Percentiles rank a stretch among this genome's conserved stretches.
phyloP scores from a whole-genome alignment of 371 early-diverging fungal genomes.

The Catenaria anguillulae region DNA sequence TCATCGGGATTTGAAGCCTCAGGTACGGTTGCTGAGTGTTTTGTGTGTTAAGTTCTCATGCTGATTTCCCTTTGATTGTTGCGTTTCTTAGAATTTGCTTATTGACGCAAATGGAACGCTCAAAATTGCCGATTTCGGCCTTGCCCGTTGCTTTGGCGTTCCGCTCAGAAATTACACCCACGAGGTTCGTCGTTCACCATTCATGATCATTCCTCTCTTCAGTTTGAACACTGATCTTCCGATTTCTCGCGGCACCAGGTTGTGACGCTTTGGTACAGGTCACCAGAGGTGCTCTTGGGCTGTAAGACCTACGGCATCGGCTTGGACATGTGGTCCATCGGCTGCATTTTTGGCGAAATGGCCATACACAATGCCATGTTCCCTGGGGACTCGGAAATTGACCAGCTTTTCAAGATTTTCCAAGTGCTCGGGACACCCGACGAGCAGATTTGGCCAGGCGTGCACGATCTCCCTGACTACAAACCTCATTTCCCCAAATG shows the following conservation, averaged over 20 bases:
- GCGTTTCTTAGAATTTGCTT: slow-evolving; percentile 47
- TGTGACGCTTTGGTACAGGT: slow-evolving; percentile 95
- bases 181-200: slow-evolving; percentile 41
- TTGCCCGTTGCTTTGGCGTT: slow-evolving; percentile 76
- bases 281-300: slow-evolving; percentile 94
- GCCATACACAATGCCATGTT: slow-evolving; percentile 68
- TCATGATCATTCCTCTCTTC: too few species aligned
- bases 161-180: slow-evolving; percentile 87
- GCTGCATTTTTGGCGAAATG: slow-evolving; percentile 97
- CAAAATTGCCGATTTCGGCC: slow-evolving; percentile 91
- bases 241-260: slow-evolving; percentile 30
- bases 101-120: slow-evolving; percentile 76
- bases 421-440: slow-evolving; percentile 84
- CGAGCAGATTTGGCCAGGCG: slow-evolving; percentile 78
- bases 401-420: slow-evolving; percentile 90
- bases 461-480: slow-evolving; percentile 68
- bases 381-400: slow-evolving; percentile 94
- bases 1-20: slow-evolving; percentile 87
- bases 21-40: slow-evolving; percentile 19
- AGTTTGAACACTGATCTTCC: too few species aligned
- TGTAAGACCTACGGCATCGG: slow-evolving; percentile 74
- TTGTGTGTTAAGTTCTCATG: background rate
- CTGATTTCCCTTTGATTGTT: slow-evolving; percentile 10
- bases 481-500: slow-evolving; percentile 57
- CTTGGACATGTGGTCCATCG: slow-evolving; percentile 97